These are phyloP conservation scores for Colletotrichum tropicale DNA, from an alignment of 2,329 filamentous ascomycete genomes.

Conservation along the genomic window DNA sequence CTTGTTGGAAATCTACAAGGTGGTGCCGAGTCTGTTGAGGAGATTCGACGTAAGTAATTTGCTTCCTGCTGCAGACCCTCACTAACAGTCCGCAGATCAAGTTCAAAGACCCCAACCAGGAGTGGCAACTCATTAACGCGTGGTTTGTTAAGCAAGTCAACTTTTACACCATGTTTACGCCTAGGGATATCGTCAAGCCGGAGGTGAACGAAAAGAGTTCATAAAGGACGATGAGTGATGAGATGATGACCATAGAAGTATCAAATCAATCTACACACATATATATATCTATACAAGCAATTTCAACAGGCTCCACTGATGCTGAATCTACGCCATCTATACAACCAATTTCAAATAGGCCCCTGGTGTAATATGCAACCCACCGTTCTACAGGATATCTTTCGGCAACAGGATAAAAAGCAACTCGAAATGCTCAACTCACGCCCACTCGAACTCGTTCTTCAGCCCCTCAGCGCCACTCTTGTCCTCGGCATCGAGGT, in stretches of 20 bases:
- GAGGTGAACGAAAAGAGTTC: not conserved
- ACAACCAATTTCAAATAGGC: not conserved
- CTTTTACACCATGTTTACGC: constrained; percentile 51
- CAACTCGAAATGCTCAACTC: not conserved
- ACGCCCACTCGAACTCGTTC: constrained; percentile 42
- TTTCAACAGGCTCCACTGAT: not conserved
- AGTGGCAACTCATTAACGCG: constrained; percentile 64
- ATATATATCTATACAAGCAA: not conserved
- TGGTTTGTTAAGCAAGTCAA: constrained; percentile 68
- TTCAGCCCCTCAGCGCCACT: constrained; percentile 46
- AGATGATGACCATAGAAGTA: not conserved
- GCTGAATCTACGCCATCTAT: not conserved
- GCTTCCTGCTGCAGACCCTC: too few species aligned
- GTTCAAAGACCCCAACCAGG: constrained; percentile 56
- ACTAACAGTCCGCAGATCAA: constrained; percentile 43
- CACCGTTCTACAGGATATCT: not conserved
- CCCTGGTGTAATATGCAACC: not conserved
- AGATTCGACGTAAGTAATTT: constrained; percentile 61
- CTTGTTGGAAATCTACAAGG: constrained; percentile 67
- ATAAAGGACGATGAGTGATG: not conserved
- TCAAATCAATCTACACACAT: not conserved
- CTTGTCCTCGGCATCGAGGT: constrained; percentile 48
- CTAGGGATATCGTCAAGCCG: constrained; percentile 47
- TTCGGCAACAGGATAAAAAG: not conserved
- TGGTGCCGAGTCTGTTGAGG: constrained; percentile 65